These are phyloP conservation scores for Aurantiochytrium sp. DNA, from an alignment of 108 stramenopile species.

Conservation along the genomic window DNA sequence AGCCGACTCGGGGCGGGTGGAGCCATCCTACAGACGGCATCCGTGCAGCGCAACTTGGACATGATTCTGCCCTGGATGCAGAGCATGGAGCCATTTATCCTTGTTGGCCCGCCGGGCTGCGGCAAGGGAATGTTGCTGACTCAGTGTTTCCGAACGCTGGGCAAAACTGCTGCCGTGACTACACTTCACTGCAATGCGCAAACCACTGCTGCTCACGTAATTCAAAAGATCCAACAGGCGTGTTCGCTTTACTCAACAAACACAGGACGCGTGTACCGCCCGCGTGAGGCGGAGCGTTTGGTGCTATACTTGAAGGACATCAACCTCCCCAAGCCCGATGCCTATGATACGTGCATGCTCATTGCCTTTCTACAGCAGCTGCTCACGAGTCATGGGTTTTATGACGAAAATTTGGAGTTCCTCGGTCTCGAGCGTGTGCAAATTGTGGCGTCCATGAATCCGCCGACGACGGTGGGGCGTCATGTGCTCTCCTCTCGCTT, in stretches of 20 bases:
- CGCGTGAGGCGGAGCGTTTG: constrained; percentile 49
- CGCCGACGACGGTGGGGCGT: constrained; percentile 50
- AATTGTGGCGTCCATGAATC: constrained; percentile 51
- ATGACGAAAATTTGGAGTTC: constrained; percentile 57
- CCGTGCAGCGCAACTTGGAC: constrained; percentile 41
- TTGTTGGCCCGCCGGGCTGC: constrained; percentile 57
- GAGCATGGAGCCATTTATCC: constrained; percentile 41
- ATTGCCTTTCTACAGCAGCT: constrained; percentile 63
- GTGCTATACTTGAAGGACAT: constrained; percentile 60
- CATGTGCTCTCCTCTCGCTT: constrained; percentile 48
- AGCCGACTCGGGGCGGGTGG: neutral
- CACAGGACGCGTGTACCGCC: constrained; percentile 54
- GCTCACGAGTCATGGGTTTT: constrained; percentile 51
- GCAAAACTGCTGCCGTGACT: constrained; percentile 20
- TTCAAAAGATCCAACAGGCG: constrained; percentile 47
- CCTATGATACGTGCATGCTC: constrained; percentile 55
- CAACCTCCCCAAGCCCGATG: constrained; percentile 57
- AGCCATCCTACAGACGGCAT: constrained; percentile 29
- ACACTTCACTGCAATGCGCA: constrained; percentile 57
- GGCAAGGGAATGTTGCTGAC: constrained; percentile 50
- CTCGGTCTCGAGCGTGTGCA: constrained; percentile 48
- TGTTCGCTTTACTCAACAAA: constrained; percentile 50
- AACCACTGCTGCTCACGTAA: constrained; percentile 49
- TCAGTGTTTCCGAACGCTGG: neutral
- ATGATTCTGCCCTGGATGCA: constrained; percentile 46